Conservation (phyloP, 345 rosid species). For the Nephelium lappaceum region DNA sequence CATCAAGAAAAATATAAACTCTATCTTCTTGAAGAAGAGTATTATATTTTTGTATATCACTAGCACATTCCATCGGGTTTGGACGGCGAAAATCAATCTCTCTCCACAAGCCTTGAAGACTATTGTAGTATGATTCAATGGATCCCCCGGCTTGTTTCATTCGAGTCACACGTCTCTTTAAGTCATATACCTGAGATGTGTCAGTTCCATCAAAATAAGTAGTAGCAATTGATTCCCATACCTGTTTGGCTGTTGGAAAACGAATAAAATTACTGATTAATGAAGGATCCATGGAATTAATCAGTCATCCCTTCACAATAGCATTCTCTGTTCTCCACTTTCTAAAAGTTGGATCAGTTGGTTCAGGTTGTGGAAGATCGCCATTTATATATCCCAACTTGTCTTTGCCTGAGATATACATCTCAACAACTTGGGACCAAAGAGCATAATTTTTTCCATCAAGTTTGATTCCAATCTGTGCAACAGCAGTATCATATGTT, state of each 20-base stretch:
- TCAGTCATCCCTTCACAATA: background rate
- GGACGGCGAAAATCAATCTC: constrained; percentile 6
- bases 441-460: constrained; percentile 13
- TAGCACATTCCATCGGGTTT: background rate
- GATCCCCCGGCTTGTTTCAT: background rate
- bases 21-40: background rate
- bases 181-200: constrained; percentile 8
- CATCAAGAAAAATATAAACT: constrained; percentile 9
- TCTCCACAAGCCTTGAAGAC: constrained; percentile 2
- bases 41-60: constrained; percentile 6
- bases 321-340: constrained; percentile 2
- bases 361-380: background rate
- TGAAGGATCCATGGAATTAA: constrained; percentile 5
- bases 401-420: constrained; percentile 9
- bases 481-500: background rate
- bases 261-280: background rate
- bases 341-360: background rate
- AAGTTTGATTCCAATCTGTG: constrained; percentile 9
- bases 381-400: constrained; percentile 8
- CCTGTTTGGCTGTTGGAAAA: background rate
- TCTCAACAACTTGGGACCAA: constrained; percentile 25
- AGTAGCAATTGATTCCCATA: background rate
- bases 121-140: constrained; percentile 5
- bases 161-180: background rate
- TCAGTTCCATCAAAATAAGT: constrained; percentile 6